These are phyloP conservation scores for Populus alba DNA, from an alignment of 345 rosid species.

Conservation along the genomic window DNA sequence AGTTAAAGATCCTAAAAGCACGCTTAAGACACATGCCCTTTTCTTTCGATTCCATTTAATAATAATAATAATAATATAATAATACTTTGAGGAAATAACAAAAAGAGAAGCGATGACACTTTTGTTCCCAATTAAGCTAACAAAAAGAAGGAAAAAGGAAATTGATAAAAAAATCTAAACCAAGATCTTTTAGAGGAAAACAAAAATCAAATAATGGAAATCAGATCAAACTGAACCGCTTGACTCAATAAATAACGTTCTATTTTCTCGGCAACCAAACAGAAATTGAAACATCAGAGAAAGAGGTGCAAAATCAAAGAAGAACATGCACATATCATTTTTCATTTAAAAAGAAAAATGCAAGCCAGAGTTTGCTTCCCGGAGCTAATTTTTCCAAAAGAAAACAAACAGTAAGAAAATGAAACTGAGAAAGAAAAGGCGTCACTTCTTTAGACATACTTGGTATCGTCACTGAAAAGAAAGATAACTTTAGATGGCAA, in stretches of 20 bases:
- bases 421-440: neutral
- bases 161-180: neutral
- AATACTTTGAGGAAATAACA: neutral
- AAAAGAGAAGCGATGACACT: constrained; percentile 6
- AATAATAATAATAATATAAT: no score
- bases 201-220: neutral
- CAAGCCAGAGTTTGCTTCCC: neutral
- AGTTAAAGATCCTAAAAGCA: constrained; percentile 60
- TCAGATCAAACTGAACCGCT: neutral
- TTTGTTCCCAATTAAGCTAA: neutral
- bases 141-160: neutral
- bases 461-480: neutral
- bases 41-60: neutral
- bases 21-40: constrained; percentile 54
- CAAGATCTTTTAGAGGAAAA: neutral
- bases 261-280: constrained; percentile 28
- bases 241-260: neutral
- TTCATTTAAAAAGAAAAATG: neutral
- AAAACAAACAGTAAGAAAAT: neutral
- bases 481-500: neutral
- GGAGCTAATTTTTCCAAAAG: neutral
- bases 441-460: neutral
- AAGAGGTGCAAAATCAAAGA: neutral
- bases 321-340: neutral
- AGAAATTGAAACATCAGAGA: neutral